Conservation (phyloP, 495 filamentous ascomycete genomes). For the Podospora conica region DNA sequence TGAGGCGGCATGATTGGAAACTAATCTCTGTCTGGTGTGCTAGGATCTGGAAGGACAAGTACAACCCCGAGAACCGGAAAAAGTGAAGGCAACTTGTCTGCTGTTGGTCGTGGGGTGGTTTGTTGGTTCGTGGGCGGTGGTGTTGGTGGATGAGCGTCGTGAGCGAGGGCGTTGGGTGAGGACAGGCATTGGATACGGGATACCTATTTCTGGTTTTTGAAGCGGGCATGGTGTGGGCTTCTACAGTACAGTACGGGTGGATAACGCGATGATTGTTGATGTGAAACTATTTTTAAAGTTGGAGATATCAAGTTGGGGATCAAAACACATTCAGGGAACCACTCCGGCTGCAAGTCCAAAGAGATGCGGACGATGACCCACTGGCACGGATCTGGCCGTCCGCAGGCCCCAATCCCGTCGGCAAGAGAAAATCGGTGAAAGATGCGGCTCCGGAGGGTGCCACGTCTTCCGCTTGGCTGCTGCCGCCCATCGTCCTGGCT, state of each 20-base stretch:
- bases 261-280: not conserved
- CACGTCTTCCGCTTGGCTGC: not conserved
- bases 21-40: not conserved
- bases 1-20: not conserved
- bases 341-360: not conserved
- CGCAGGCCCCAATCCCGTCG: not conserved
- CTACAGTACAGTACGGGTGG: not conserved
- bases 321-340: not conserved
- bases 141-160: not conserved
- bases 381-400: not conserved
- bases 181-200: not conserved
- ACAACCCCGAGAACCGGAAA: constrained; percentile 57
- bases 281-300: not conserved
- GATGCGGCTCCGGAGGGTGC: not conserved
- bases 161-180: not conserved
- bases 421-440: not conserved
- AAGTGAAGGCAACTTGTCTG: constrained; percentile 23
- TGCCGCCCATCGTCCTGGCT: not conserved
- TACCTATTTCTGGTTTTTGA: not conserved
- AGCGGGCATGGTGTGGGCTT: not conserved
- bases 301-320: not conserved
- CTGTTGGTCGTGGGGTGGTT: not conserved
- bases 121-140: not conserved
- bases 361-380: not conserved
- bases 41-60: constrained; percentile 98